Percentiles rank a stretch among this genome's conserved stretches.
Conservation (phyloP, 768 basidiomycete genomes). For the Pulveroboletus ravenelii region DNA sequence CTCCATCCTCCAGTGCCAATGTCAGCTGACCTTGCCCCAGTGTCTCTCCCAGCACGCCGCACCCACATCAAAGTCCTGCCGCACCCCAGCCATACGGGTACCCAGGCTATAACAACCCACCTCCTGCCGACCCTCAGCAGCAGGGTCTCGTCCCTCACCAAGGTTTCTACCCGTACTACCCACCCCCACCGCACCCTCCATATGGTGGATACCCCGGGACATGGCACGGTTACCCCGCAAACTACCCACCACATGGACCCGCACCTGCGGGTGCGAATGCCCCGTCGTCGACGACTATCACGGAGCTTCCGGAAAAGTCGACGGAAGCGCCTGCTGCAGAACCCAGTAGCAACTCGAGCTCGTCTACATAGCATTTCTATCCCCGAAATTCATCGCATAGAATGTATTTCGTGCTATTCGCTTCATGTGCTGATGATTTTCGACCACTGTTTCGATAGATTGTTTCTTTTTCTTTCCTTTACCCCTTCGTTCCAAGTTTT, state of each 20-base stretch:
- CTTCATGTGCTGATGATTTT: constrained; percentile 11
- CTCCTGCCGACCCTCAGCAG: constrained; percentile 26
- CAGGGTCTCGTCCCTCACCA: constrained; percentile 18
- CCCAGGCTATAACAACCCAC: constrained; percentile 17
- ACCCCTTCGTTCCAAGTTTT: constrained; percentile 1
- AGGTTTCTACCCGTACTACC: constrained; percentile 32
- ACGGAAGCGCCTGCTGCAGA: constrained; percentile 20
- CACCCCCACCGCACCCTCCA: constrained; percentile 23
- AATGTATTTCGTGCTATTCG: constrained; percentile 23
- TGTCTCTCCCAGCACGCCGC: constrained; percentile 20
- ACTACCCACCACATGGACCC: constrained; percentile 28
- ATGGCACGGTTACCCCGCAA: constrained; percentile 26
- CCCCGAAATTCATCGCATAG: constrained; percentile 12
- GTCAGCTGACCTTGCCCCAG: constrained; percentile 16
- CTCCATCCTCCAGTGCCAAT: background rate
- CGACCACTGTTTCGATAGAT: constrained; percentile 27
- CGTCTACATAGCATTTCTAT: constrained; percentile 18
- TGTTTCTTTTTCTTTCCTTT: constrained; percentile 1
- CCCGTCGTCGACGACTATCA: constrained; percentile 11
- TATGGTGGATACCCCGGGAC: constrained; percentile 28
- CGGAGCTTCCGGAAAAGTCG: constrained; percentile 25
- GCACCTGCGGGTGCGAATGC: constrained; percentile 16
- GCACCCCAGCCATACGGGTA: constrained; percentile 23
- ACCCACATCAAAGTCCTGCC: constrained; percentile 20
- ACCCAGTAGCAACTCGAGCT: constrained; percentile 12